Conservation (phyloP, 495 filamentous ascomycete genomes). For the Trichocladium antarcticum region DNA sequence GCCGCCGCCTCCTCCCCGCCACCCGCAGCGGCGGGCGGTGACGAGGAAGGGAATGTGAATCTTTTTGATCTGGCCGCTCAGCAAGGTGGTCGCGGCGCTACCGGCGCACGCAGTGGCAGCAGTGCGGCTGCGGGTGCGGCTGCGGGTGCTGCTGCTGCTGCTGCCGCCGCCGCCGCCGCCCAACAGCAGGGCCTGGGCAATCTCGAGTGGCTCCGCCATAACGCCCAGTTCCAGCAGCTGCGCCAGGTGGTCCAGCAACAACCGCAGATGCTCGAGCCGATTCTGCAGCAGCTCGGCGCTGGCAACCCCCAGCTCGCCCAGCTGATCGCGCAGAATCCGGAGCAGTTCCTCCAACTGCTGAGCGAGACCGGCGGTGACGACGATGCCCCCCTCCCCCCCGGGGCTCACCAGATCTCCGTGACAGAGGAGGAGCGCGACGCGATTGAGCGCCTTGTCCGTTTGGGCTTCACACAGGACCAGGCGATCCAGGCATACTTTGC, state of each 20-base stretch:
- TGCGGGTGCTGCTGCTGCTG: constrained; percentile 34
- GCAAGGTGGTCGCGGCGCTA: constrained; percentile 50
- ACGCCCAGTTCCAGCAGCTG: constrained; percentile 94
- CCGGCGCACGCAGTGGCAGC: constrained; percentile 29
- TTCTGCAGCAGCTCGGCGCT: constrained; percentile 88
- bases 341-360: constrained; percentile 80
- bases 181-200: constrained; percentile 55
- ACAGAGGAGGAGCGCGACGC: constrained; percentile 94
- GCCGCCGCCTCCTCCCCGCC: constrained; percentile 27
- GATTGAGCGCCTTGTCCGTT: constrained; percentile 82
- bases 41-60: constrained; percentile 66
- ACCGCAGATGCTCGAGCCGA: constrained; percentile 95
- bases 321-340: constrained; percentile 78
- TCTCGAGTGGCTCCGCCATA: constrained; percentile 90
- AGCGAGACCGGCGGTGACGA: constrained; percentile 68
- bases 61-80: constrained; percentile 86
- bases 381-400: constrained; percentile 71
- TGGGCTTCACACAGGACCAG: constrained; percentile 84
- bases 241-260: constrained; percentile 94
- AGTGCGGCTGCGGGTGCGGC: constrained; percentile 24
- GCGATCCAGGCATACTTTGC: constrained; percentile 99
- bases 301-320: constrained; percentile 91
- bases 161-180: constrained; percentile 39
- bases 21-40: constrained; percentile 26
- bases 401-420: constrained; percentile 77